A percentile compares a stretch with the other conserved stretches of the same genome.
These are phyloP conservation scores for Echites panduratus DNA, from an alignment of 257 asterid genomes.

Conservation along the genomic window DNA sequence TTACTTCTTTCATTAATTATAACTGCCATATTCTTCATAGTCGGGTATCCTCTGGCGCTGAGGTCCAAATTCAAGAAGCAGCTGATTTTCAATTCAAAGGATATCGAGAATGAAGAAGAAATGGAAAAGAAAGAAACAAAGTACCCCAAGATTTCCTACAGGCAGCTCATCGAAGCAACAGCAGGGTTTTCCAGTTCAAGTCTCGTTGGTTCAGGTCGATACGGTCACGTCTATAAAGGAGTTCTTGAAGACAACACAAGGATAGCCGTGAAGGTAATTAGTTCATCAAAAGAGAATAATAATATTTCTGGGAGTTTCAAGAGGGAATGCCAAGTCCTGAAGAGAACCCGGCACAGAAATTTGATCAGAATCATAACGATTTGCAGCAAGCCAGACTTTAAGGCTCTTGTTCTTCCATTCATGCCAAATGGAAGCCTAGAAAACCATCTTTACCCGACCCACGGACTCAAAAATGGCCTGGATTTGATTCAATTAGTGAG, in stretches of 20 bases:
- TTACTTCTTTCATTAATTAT: conserved; percentile 53
- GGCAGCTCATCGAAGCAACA: conserved; percentile 65
- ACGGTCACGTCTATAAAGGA: conserved; percentile 74
- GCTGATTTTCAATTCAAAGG: conserved; percentile 21
- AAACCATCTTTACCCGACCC: conserved; percentile 48
- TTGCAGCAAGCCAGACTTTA: conserved; percentile 70
- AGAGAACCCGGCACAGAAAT: conserved; percentile 60
- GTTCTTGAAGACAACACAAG: conserved; percentile 46
- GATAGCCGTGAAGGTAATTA: conserved; percentile 65
- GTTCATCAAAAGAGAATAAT: conserved; percentile 25
- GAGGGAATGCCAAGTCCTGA: conserved; percentile 76
- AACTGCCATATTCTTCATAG: conserved; percentile 54
- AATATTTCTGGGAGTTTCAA: conserved; percentile 48
- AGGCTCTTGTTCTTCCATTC: conserved; percentile 79
- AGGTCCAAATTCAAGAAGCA: conserved; percentile 36
- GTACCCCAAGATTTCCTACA: conserved; percentile 57
- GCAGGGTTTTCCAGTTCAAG: conserved; percentile 50
- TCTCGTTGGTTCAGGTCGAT: conserved; percentile 64
- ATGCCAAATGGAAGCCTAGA: conserved; percentile 83
- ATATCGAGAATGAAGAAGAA: conserved; percentile 30
- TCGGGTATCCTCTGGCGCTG: conserved; percentile 39
- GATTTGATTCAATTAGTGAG: conserved; percentile 45
- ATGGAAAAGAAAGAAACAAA: conserved; percentile 33
- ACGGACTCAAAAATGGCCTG: conserved; percentile 22
- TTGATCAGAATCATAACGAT: conserved; percentile 62